Evolutionary conservation across 2,329 filamentous ascomycete genomes (phyloP).

Genomic region (Boeremia exigua): DNA sequence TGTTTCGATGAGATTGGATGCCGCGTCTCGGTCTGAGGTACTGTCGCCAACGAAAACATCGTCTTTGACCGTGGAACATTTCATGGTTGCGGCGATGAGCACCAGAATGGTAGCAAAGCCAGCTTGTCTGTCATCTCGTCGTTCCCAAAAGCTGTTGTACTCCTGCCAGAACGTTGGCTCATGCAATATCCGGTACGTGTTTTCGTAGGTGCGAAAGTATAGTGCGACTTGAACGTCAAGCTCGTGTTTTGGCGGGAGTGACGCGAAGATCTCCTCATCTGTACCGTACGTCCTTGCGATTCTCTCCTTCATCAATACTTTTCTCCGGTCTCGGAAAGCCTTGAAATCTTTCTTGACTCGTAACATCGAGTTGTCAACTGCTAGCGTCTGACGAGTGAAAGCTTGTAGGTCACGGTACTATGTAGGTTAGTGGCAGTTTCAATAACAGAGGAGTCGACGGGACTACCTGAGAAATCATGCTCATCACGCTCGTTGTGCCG

Average conservation of each 20-base stretch:
- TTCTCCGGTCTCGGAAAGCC: conserved; percentile 37
- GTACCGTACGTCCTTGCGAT: conserved; percentile 20
- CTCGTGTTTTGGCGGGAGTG: conserved; percentile 45
- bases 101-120: conserved; percentile 51
- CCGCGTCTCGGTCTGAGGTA: conserved; percentile 49
- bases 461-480: conserved; percentile 42
- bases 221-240: conserved; percentile 52
- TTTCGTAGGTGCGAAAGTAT: conserved; percentile 61
- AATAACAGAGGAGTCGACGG: background rate
- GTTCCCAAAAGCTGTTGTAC: conserved; percentile 57
- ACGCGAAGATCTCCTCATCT: conserved; percentile 44
- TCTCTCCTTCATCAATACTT: conserved; percentile 33
- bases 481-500: conserved; percentile 51
- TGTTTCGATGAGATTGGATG: conserved; percentile 46
- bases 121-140: conserved; percentile 17
- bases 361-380: conserved; percentile 35
- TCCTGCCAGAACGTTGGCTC: conserved; percentile 59
- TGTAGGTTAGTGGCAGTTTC: background rate
- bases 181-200: conserved; percentile 60
- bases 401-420: conserved; percentile 47
- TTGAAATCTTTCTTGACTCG: conserved; percentile 45
- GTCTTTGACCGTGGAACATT: conserved; percentile 41
- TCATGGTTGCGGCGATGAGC: conserved; percentile 48
- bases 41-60: conserved; percentile 53
- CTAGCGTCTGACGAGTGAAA: conserved; percentile 43